Conservation (phyloP, 441 rosid genomes). For the Dalechampia spathulata region DNA sequence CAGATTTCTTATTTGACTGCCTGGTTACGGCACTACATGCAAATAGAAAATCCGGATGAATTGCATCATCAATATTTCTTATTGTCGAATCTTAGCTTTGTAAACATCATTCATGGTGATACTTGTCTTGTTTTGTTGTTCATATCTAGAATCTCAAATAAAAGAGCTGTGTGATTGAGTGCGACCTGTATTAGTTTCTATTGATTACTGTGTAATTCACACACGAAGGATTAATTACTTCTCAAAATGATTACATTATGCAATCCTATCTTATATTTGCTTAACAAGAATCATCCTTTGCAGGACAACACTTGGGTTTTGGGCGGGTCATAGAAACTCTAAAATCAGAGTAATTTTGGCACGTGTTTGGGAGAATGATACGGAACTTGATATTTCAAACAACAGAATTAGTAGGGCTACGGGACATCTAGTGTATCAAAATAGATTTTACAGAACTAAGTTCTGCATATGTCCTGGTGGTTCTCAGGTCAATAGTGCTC, state of each 20-base stretch:
- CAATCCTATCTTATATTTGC: not conserved
- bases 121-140: not conserved
- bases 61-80: no score
- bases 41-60: no score
- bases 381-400: constrained; percentile 84
- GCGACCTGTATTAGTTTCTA: not conserved
- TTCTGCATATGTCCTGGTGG: constrained; percentile 98
- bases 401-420: constrained; percentile 86
- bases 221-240: not conserved
- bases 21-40: no score
- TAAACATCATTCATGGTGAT: not conserved
- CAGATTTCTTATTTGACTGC: no score
- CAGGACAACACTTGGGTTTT: constrained; percentile 89
- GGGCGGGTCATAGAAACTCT: constrained; percentile 98
- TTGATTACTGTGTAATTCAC: not conserved
- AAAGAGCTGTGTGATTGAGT: not conserved
- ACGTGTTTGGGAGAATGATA: constrained; percentile 93
- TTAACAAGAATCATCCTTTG: constrained; percentile 24
- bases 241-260: not conserved
- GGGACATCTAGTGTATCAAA: constrained; percentile 82
- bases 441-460: constrained; percentile 81
- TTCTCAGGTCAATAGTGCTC: constrained; percentile 96
- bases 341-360: constrained; percentile 93
- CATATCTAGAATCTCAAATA: not conserved
- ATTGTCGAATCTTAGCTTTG: no score